These are phyloP conservation scores for Cladosporium velox DNA, from an alignment of 2,329 filamentous ascomycete genomes.

Conservation along the genomic window DNA sequence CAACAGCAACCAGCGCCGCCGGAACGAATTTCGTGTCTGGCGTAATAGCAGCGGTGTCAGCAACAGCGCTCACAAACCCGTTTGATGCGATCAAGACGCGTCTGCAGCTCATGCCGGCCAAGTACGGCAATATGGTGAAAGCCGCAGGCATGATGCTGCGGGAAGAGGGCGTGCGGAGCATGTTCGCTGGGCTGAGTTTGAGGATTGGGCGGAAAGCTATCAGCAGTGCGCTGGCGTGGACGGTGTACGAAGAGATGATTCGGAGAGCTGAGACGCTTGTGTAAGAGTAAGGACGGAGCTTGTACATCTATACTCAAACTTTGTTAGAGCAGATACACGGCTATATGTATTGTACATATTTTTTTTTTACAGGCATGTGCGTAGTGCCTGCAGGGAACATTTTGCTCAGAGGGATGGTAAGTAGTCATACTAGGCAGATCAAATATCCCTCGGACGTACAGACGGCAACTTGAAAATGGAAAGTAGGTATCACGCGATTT, in stretches of 20 bases:
- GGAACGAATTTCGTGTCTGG: slow-evolving; percentile 85
- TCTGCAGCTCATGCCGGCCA: slow-evolving; percentile 81
- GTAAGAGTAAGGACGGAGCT: background rate
- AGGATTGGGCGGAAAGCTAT: slow-evolving; percentile 89
- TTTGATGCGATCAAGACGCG: slow-evolving; percentile 97
- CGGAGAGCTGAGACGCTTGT: slow-evolving; percentile 61
- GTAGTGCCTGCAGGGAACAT: background rate
- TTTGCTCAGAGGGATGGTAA: background rate
- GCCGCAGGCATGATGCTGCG: slow-evolving; percentile 75
- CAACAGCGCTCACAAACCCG: slow-evolving; percentile 88
- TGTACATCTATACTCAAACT: slow-evolving; percentile 17
- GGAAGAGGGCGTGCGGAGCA: slow-evolving; percentile 75
- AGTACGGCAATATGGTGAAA: slow-evolving; percentile 80
- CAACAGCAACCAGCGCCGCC: slow-evolving; percentile 49
- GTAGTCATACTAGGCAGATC: background rate
- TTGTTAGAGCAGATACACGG: background rate
- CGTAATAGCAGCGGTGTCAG: slow-evolving; percentile 75
- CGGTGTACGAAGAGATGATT: slow-evolving; percentile 91
- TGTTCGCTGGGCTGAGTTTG: slow-evolving; percentile 84
- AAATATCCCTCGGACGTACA: background rate
- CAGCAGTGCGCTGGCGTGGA: slow-evolving; percentile 96
- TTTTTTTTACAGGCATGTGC: background rate
- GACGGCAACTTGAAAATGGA: background rate
- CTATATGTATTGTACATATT: background rate
- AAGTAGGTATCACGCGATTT: background rate